Evolutionary conservation across 768 basidiomycete species (phyloP).

Genomic region (Tremella yokohamensis): DNA sequence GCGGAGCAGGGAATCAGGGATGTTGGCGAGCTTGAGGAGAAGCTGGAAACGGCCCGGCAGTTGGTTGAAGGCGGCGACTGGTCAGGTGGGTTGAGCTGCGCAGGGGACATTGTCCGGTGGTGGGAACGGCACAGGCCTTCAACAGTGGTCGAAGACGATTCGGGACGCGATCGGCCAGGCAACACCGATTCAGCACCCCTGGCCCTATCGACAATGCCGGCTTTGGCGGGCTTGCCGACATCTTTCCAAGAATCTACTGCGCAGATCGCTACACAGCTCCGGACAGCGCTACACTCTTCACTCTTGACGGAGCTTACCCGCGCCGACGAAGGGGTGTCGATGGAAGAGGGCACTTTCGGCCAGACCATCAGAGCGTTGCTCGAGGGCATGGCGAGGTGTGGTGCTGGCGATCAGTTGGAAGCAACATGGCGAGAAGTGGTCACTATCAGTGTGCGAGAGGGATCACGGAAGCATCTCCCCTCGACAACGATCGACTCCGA

Average conservation of each 20-base stretch:
- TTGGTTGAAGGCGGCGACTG: slow-evolving; percentile 83
- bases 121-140: slow-evolving; percentile 27
- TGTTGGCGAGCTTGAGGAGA: slow-evolving; percentile 65
- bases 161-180: background rate
- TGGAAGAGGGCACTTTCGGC: slow-evolving; percentile 28
- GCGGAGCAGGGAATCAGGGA: slow-evolving; percentile 60
- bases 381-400: slow-evolving; percentile 65
- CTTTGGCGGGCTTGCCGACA: slow-evolving; percentile 28
- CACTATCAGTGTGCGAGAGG: slow-evolving; percentile 36
- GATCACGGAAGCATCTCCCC: slow-evolving; percentile 58
- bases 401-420: slow-evolving; percentile 41
- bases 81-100: slow-evolving; percentile 68
- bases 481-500: slow-evolving; percentile 59
- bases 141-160: background rate
- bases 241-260: slow-evolving; percentile 19
- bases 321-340: slow-evolving; percentile 7
- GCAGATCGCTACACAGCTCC: slow-evolving; percentile 36
- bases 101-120: slow-evolving; percentile 49
- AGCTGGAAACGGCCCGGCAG: slow-evolving; percentile 65
- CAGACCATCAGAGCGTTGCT: slow-evolving; percentile 63
- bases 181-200: background rate
- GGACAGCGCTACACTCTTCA: slow-evolving; percentile 28
- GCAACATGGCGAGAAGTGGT: slow-evolving; percentile 48
- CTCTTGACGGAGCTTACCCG: slow-evolving; percentile 24
- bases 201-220: slow-evolving; percentile 31